phyloP scores from a whole-genome alignment of 192 early-diverging fungal species.

The Mortierella alpina region DNA sequence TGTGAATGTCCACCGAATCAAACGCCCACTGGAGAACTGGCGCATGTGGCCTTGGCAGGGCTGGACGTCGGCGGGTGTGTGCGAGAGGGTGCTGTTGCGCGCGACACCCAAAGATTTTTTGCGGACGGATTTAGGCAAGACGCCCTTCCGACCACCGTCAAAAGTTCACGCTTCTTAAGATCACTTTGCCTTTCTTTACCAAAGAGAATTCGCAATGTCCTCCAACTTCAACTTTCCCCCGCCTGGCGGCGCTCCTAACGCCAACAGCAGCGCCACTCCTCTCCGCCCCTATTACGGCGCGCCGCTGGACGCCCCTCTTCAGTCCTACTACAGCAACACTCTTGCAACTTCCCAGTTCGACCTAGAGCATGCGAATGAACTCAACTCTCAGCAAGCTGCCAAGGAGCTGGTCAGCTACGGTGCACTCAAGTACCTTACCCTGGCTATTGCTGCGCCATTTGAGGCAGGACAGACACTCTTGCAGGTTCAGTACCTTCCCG shows the following conservation, averaged over 20 bases:
- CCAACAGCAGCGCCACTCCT: slow-evolving; percentile 19
- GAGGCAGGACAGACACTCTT: slow-evolving; percentile 75
- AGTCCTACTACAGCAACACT: slow-evolving; percentile 25
- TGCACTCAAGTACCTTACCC: slow-evolving; percentile 69
- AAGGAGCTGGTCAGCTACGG: slow-evolving; percentile 73
- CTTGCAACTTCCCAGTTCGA: slow-evolving; percentile 4
- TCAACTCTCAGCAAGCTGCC: slow-evolving; percentile 58
- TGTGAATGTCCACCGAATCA: no score
- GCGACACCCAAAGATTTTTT: no score
- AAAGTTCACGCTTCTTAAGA: not conserved
- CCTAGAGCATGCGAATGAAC: slow-evolving; percentile 15
- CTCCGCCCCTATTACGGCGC: slow-evolving; percentile 33
- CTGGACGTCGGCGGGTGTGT: no score
- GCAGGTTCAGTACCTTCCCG: slow-evolving; percentile 80
- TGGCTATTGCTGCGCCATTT: slow-evolving; percentile 71
- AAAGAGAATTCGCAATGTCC: slow-evolving; percentile 19
- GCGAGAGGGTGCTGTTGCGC: no score
- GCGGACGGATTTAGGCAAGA: no score
- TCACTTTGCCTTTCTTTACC: not conserved
- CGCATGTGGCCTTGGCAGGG: no score
- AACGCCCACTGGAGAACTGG: no score
- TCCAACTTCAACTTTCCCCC: slow-evolving; percentile 40
- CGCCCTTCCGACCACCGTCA: not conserved
- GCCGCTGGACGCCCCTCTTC: slow-evolving; percentile 25
- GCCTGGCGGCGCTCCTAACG: slow-evolving; percentile 35